phyloP scores from a whole-genome alignment of 2,329 filamentous ascomycete species.

The Gliomastix tumulicola region DNA sequence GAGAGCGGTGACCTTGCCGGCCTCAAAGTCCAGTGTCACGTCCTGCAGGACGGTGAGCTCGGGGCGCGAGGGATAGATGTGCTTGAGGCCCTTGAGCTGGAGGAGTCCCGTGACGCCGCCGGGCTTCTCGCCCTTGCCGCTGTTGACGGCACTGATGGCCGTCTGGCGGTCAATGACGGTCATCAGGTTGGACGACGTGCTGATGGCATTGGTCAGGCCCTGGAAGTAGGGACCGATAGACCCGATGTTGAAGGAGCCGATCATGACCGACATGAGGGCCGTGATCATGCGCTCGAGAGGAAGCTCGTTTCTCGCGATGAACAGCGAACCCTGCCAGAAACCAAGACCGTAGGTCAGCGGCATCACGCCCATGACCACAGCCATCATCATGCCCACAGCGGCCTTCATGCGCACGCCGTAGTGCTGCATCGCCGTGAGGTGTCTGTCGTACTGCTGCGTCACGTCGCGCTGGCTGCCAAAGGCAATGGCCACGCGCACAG shows the following conservation, averaged over 20 bases:
- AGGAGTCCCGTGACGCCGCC: conserved; percentile 56
- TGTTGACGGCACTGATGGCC: not conserved
- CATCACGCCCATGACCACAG: conserved; percentile 73
- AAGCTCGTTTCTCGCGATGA: conserved; percentile 51
- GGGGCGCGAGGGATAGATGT: conserved; percentile 90
- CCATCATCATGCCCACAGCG: conserved; percentile 70
- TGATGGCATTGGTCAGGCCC: conserved; percentile 76
- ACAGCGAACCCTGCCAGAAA: conserved; percentile 82
- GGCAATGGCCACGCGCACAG: conserved; percentile 83
- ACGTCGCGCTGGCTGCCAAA: conserved; percentile 92
- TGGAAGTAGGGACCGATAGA: conserved; percentile 82
- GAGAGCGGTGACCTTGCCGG: conserved; percentile 86
- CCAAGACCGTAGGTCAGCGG: conserved; percentile 83
- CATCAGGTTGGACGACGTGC: conserved; percentile 87
- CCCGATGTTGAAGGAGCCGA: conserved; percentile 85
- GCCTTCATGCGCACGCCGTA: conserved; percentile 48
- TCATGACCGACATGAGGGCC: conserved; percentile 85
- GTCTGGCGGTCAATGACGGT: conserved; percentile 83
- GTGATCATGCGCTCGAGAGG: conserved; percentile 41
- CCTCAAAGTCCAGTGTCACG: conserved; percentile 72
- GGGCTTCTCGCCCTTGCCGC: conserved; percentile 42
- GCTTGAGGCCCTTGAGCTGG: conserved; percentile 74
- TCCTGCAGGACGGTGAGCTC: conserved; percentile 85
- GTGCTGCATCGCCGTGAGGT: conserved; percentile 37
- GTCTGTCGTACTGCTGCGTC: conserved; percentile 75